These are phyloP conservation scores for Helotiales sp. DNA, from an alignment of 2,329 filamentous ascomycete species.

Conservation along the genomic window DNA sequence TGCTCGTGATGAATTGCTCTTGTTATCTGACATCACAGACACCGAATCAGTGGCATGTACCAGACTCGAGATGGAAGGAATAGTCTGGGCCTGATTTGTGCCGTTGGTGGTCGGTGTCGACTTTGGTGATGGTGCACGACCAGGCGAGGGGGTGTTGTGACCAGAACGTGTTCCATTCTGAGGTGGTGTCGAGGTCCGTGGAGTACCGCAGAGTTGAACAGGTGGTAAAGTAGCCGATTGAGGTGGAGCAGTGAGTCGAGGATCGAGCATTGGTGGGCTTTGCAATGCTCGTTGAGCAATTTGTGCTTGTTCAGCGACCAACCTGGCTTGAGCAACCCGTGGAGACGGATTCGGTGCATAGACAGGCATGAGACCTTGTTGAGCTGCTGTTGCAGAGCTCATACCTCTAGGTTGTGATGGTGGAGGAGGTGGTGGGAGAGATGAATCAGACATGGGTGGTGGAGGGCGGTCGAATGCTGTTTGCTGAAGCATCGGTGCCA, in stretches of 20 bases:
- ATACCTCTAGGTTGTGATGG: constrained; percentile 28
- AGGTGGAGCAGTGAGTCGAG: constrained; percentile 20
- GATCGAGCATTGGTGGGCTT: constrained; percentile 29
- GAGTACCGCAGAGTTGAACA: constrained; percentile 18
- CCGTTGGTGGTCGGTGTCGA: constrained; percentile 22
- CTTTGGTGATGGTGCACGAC: constrained; percentile 20
- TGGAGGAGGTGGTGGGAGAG: constrained; percentile 34
- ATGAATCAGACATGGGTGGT: constrained; percentile 36
- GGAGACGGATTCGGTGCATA: constrained; percentile 39
- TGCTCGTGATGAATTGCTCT: constrained; percentile 31
- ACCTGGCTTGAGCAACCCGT: constrained; percentile 41
- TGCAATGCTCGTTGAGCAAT: constrained; percentile 32
- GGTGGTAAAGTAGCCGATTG: constrained; percentile 14
- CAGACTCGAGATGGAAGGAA: constrained; percentile 34
- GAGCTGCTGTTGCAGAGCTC: constrained; percentile 29
- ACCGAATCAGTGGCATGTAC: constrained; percentile 33
- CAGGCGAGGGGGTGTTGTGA: constrained; percentile 23
- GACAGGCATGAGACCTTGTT: constrained; percentile 22
- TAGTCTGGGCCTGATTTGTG: constrained; percentile 31
- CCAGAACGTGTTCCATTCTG: constrained; percentile 18
- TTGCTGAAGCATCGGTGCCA: constrained; percentile 19
- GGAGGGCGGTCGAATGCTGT: constrained; percentile 37
- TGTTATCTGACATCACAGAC: constrained; percentile 32
- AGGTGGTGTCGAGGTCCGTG: constrained; percentile 27
- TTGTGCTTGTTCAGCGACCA: constrained; percentile 34